Percentiles rank a stretch among this genome's conserved stretches.
Conservation (phyloP, 768 basidiomycete species). For the Tubosaeta sp. region DNA sequence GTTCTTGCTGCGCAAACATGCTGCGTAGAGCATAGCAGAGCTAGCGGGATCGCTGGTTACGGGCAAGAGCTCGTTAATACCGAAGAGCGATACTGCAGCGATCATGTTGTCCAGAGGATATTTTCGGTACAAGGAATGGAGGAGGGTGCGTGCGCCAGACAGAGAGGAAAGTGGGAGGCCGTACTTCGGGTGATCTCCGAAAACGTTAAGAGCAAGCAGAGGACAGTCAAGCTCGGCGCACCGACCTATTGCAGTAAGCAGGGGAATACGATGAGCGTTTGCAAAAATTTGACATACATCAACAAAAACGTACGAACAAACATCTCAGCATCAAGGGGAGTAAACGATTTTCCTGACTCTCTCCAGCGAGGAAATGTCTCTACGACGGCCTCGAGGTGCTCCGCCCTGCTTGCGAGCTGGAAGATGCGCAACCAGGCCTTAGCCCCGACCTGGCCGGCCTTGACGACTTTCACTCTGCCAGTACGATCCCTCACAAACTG, state of each 20-base stretch:
- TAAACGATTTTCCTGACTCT: conserved; percentile 40
- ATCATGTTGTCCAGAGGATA: conserved; percentile 47
- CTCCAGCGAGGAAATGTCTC: conserved; percentile 49
- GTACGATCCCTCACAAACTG: conserved; percentile 29
- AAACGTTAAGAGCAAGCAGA: conserved; percentile 53
- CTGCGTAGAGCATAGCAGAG: conserved; percentile 52
- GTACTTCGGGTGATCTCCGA: conserved; percentile 61
- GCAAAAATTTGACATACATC: neutral
- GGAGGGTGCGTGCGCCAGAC: conserved; percentile 49
- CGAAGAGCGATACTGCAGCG: conserved; percentile 50
- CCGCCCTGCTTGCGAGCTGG: conserved; percentile 44
- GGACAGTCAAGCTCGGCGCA: conserved; percentile 57
- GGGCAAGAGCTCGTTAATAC: conserved; percentile 49
- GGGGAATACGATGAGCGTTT: neutral
- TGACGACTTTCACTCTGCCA: conserved; percentile 26
- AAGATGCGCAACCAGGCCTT: conserved; percentile 50
- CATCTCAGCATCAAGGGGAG: conserved; percentile 37
- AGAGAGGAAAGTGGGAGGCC: conserved; percentile 46
- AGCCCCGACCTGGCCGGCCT: conserved; percentile 37
- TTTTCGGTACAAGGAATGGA: conserved; percentile 50
- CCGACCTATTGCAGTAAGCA: conserved; percentile 41
- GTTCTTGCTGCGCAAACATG: conserved; percentile 47
- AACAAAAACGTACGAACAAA: conserved; percentile 49
- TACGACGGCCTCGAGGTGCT: conserved; percentile 45
- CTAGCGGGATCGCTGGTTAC: conserved; percentile 53